A percentile compares a stretch with the other conserved stretches of the same genome.
phyloP scores from a whole-genome alignment of 2,329 filamentous ascomycete species.

The Cercospora sp. region DNA sequence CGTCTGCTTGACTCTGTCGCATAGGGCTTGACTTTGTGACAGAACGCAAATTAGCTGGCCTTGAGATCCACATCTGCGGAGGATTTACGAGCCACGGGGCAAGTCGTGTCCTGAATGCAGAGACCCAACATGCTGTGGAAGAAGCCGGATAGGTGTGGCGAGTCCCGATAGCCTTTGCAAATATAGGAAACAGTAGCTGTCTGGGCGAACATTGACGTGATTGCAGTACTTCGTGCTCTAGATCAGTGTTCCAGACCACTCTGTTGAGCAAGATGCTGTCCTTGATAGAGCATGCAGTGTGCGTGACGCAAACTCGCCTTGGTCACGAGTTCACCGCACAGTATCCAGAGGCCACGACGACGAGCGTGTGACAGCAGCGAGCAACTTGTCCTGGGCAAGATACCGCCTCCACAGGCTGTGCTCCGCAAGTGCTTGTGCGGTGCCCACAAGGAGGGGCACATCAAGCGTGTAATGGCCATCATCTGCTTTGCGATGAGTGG shows the following conservation, averaged over 20 bases:
- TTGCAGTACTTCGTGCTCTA: background rate
- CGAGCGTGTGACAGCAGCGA: background rate
- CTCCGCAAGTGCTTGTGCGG: background rate
- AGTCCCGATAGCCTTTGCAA: background rate
- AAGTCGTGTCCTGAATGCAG: background rate
- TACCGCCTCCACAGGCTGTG: background rate
- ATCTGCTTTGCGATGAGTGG: background rate
- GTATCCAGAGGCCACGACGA: background rate
- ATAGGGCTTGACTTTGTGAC: constrained; percentile 1
- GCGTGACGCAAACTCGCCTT: background rate
- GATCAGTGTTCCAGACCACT: background rate
- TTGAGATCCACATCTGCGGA: background rate
- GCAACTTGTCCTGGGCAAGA: background rate
- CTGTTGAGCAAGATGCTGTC: background rate
- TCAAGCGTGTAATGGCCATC: background rate
- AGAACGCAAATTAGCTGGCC: constrained; percentile 5
- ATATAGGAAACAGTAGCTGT: background rate
- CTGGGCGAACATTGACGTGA: background rate
- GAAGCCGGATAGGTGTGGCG: background rate
- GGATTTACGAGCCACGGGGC: background rate
- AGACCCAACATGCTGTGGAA: background rate
- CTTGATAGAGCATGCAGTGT: background rate
- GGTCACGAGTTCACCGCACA: background rate
- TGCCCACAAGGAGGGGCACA: background rate
- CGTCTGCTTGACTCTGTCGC: constrained; percentile 5